Evolutionary conservation across 129 eudicot species (phyloP).

Genomic region (Gnaphalium uliginosum): DNA sequence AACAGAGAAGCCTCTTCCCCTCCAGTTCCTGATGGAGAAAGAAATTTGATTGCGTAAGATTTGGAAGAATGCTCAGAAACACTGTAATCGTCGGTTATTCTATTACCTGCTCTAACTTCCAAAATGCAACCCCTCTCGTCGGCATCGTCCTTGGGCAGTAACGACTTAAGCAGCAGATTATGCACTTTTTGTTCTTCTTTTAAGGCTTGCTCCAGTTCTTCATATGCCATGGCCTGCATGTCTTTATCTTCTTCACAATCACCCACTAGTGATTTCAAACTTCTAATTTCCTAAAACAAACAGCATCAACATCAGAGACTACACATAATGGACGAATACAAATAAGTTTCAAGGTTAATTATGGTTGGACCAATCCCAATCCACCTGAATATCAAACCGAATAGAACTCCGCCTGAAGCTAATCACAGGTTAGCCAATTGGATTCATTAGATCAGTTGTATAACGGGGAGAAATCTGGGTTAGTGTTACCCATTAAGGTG

Average conservation of each 20-base stretch:
- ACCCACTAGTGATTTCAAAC: constrained; percentile 50
- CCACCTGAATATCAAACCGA: too few species aligned
- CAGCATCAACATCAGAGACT: constrained; percentile 9
- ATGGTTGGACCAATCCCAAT: too few species aligned
- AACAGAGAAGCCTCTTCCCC: constrained; percentile 98
- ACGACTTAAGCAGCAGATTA: constrained; percentile 55
- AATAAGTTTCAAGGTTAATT: neutral
- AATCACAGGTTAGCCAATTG: too few species aligned
- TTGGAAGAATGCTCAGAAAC: neutral
- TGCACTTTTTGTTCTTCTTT: constrained; percentile 70
- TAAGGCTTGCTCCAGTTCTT: constrained; percentile 64
- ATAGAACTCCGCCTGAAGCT: too few species aligned
- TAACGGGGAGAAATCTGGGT: too few species aligned
- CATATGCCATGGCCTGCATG: constrained; percentile 77
- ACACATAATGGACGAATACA: constrained; percentile 9
- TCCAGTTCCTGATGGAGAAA: constrained; percentile 73
- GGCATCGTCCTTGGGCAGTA: constrained; percentile 98
- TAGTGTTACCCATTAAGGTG: too few species aligned
- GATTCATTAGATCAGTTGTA: too few species aligned
- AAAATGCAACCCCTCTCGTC: constrained; percentile 92
- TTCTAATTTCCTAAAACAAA: constrained; percentile 62
- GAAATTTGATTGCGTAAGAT: neutral
- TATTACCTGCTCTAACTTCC: constrained; percentile 94
- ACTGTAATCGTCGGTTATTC: neutral
- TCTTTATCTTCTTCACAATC: constrained; percentile 80